These are phyloP conservation scores for Colletotrichum lini DNA, from an alignment of 2,329 filamentous ascomycete species.

Conservation along the genomic window DNA sequence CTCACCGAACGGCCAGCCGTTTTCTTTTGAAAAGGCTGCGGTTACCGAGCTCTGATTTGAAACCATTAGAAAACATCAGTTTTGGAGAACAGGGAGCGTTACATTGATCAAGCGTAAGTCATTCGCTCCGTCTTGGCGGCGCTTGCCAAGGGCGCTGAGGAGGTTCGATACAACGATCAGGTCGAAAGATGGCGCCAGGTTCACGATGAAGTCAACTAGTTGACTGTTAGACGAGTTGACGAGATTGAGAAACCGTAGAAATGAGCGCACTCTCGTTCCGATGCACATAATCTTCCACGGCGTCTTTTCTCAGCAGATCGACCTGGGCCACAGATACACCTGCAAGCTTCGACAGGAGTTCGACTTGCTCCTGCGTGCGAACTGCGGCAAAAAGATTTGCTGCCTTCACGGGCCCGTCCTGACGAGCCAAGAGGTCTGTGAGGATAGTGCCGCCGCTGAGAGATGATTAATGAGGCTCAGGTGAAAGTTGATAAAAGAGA, in stretches of 20 bases:
- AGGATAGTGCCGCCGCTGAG: neutral
- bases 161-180: constrained; percentile 47
- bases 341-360: neutral
- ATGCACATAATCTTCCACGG: neutral
- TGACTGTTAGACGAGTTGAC: neutral
- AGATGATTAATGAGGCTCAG: neutral
- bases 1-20: constrained; percentile 51
- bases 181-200: constrained; percentile 50
- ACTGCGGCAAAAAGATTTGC: neutral
- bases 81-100: neutral
- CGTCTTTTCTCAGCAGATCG: neutral
- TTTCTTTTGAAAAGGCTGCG: constrained; percentile 47
- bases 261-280: neutral
- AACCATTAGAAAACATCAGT: neutral
- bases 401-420: neutral
- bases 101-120: neutral
- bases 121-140: too few relatives aligned
- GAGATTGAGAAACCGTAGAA: neutral
- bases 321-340: neutral
- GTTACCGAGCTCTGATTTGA: constrained; percentile 48
- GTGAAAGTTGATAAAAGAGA: neutral
- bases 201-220: constrained; percentile 55
- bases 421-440: neutral
- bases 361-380: neutral
- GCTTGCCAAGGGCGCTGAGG: constrained; percentile 50